These are phyloP conservation scores for Gymnopilus junonius DNA, from an alignment of 768 basidiomycete species.

Conservation along the genomic window DNA sequence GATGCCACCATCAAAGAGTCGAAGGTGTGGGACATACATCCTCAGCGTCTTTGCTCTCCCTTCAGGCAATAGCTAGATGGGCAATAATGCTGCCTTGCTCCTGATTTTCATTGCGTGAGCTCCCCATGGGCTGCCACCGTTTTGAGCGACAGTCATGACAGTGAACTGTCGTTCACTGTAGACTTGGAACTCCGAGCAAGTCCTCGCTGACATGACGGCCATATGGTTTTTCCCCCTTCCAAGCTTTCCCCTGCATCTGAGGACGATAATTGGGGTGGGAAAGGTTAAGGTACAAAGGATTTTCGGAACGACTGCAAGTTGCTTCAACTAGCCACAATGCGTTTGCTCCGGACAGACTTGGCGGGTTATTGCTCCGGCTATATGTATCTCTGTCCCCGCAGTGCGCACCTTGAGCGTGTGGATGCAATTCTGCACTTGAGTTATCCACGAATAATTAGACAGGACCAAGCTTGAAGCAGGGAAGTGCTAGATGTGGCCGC, in stretches of 20 bases:
- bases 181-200: background rate
- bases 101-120: background rate
- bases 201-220: background rate
- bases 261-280: background rate
- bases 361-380: background rate
- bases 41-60: background rate
- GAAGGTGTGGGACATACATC: too few relatives aligned
- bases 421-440: too few relatives aligned
- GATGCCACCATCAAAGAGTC: too few relatives aligned
- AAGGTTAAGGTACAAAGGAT: background rate
- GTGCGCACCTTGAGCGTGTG: too few relatives aligned
- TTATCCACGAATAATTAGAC: background rate
- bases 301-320: background rate
- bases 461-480: background rate
- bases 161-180: background rate
- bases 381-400: too few relatives aligned
- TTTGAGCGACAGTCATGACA: background rate
- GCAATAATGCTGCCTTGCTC: background rate
- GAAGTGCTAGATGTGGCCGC: slow-evolving; percentile 69
- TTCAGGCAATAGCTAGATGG: background rate
- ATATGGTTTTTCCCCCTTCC: background rate
- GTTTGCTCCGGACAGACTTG: background rate
- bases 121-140: background rate
- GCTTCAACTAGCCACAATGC: background rate
- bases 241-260: background rate